Conservation (phyloP, 768 basidiomycete species). For the Rubroboletus pulcherrimus region DNA sequence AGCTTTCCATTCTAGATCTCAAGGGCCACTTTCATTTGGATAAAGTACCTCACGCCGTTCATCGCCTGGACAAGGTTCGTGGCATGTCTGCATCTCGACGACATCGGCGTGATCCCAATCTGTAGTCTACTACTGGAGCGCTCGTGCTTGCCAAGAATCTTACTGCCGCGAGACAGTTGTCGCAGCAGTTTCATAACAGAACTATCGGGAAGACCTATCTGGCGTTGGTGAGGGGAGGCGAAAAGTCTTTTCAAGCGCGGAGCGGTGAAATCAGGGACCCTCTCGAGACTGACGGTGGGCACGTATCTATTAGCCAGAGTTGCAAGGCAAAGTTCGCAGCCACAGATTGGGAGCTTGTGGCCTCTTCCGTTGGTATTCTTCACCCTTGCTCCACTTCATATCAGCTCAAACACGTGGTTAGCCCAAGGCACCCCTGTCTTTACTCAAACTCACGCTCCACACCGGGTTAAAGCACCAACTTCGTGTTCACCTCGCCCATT, state of each 20-base stretch:
- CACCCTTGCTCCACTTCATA: constrained; percentile 13
- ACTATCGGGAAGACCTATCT: constrained; percentile 57
- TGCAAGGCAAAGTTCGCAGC: constrained; percentile 33
- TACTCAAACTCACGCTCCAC: constrained; percentile 51
- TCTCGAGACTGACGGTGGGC: constrained; percentile 42
- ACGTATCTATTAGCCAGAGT: constrained; percentile 34
- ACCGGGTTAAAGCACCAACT: constrained; percentile 73
- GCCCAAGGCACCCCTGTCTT: constrained; percentile 47
- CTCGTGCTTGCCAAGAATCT: constrained; percentile 51
- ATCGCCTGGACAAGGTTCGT: constrained; percentile 64
- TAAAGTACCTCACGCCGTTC: constrained; percentile 46
- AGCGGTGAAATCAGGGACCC: constrained; percentile 42
- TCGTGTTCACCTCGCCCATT: constrained; percentile 57
- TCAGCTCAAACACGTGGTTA: constrained; percentile 27
- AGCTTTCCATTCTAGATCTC: constrained; percentile 23
- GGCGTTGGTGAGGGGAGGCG: constrained; percentile 56
- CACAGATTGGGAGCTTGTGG: constrained; percentile 55
- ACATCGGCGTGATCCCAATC: not conserved
- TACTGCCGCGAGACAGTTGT: constrained; percentile 43
- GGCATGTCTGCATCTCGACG: not conserved
- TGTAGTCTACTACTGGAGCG: constrained; percentile 59
- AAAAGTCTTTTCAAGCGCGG: constrained; percentile 39
- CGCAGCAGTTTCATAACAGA: constrained; percentile 49
- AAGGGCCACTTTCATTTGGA: constrained; percentile 31
- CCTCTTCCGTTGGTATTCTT: constrained; percentile 48